phyloP scores from a whole-genome alignment of 2,329 filamentous ascomycete genomes.

The Alternaria tenuissima region DNA sequence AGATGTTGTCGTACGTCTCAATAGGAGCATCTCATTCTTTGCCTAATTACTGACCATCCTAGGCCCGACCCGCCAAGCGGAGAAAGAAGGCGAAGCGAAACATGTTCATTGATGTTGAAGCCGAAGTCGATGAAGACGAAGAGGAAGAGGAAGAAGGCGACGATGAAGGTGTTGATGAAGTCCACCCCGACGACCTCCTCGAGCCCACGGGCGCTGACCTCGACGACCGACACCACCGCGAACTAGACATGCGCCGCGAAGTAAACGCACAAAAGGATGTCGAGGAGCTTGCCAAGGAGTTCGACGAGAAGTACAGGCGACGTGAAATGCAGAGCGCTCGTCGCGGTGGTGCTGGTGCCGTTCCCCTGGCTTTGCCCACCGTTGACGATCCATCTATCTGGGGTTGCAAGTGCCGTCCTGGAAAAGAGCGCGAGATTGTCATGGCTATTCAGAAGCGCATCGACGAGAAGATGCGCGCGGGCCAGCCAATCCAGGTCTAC shows the following conservation, averaged over 20 bases:
- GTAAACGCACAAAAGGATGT: constrained; percentile 88
- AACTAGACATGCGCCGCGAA: constrained; percentile 91
- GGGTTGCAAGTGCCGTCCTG: constrained; percentile 90
- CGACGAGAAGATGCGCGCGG: constrained; percentile 78
- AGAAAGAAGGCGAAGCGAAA: constrained; percentile 76
- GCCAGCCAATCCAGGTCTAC: constrained; percentile 83
- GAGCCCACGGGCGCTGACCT: constrained; percentile 79
- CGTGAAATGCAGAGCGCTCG: constrained; percentile 55
- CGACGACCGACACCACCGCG: constrained; percentile 91
- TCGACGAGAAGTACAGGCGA: constrained; percentile 88
- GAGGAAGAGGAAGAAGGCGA: constrained; percentile 80
- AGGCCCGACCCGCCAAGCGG: constrained; percentile 81
- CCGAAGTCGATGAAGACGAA: constrained; percentile 94
- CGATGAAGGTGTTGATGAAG: constrained; percentile 86
- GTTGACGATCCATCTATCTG: constrained; percentile 97
- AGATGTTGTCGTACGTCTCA: constrained; percentile 45
- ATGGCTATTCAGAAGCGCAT: constrained; percentile 88
- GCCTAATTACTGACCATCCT: constrained; percentile 29
- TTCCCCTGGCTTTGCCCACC: constrained; percentile 78
- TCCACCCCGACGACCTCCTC: constrained; percentile 87
- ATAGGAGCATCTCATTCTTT: constrained; percentile 4
- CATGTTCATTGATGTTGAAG: constrained; percentile 96
- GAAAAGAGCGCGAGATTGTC: constrained; percentile 92
- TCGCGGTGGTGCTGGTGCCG: constrained; percentile 40
- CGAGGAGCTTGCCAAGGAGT: constrained; percentile 83